Evolutionary conservation across 148 eudicot genomes (phyloP).

Genomic region (Chenopodium formosanum): DNA sequence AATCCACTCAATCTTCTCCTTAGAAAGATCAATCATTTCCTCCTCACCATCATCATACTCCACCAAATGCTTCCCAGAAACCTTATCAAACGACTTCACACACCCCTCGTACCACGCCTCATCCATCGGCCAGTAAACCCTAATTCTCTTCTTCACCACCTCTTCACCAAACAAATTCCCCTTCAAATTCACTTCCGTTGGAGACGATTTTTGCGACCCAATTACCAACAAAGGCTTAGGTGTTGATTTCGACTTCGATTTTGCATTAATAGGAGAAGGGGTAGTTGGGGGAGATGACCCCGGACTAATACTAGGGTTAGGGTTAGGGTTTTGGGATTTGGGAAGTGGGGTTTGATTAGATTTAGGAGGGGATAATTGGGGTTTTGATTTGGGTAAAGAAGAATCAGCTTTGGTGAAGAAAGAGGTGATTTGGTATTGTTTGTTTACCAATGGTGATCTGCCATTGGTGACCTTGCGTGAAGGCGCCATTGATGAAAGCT

Average conservation of each 20-base stretch:
- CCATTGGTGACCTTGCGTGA: conserved; percentile 59
- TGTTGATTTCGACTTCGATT: conserved; percentile 31
- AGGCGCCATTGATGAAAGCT: conserved; percentile 46
- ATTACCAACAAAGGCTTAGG: conserved; percentile 54
- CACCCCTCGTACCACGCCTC: conserved; percentile 75
- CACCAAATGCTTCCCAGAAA: conserved; percentile 64
- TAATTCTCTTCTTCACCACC: conserved; percentile 53
- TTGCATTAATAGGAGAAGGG: conserved; percentile 57
- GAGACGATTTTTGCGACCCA: conserved; percentile 16
- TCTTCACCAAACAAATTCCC: conserved; percentile 39
- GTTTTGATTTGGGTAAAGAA: conserved; percentile 16
- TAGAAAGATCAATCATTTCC: conserved; percentile 59
- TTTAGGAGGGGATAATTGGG: background rate
- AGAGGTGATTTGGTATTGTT: conserved; percentile 82
- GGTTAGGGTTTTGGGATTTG: conserved; percentile 34
- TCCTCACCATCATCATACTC: conserved; percentile 82
- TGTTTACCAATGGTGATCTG: conserved; percentile 83
- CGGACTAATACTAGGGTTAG: conserved; percentile 27
- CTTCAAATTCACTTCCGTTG: background rate
- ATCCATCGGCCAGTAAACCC: conserved; percentile 91
- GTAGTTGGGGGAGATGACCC: conserved; percentile 49
- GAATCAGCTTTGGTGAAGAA: conserved; percentile 50
- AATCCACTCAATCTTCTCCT: conserved; percentile 75
- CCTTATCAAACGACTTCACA: conserved; percentile 58
- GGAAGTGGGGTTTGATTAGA: background rate